Evolutionary conservation across 1,139 yeast species (phyloP), one percentile per base, ranked within the genome.

Genomic region (Yamadazyma buinensis): DNA sequence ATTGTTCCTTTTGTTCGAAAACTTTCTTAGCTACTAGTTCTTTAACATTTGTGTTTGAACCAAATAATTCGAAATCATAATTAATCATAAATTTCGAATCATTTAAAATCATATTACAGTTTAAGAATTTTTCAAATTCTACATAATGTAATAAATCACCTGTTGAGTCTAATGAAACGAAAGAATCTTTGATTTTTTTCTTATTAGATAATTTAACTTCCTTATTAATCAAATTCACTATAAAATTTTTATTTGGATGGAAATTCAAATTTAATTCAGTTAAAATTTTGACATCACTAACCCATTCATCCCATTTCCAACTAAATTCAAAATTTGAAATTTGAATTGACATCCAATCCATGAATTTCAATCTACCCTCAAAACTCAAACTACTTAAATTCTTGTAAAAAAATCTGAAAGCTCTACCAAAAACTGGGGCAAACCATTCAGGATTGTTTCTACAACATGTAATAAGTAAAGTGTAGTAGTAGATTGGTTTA

Each of bases 241-340:
- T 80, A 44, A 92, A 84, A 33, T 74, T 77, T 43, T 76, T 72
- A 47, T 78, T 80, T 12, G 97, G 97, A 54, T 86, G 92, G 48
- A 74, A 75, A 25, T 58, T 55, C 34, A 69, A 45, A 9, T 43
- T 36, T 10, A 47, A 41, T 17, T 17, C 7, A 5, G 5, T 5
- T 35, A 49, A 62, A 32, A 55, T 55, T 21, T 58, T 53, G 0
- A 82, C 71, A 49, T 80, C 84, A 2, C 58, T 59, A 29, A 75
- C 78, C 98, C 98, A 94, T 57, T 90, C 98, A 45, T 78, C 81
- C 99, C 99, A 92, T 54, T 88, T 88, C 99, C 99, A 94, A 29
- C 92, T 85, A 59, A 87, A 94, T 41, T 85, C 90, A 59, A 92
- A 94, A 57, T 92, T 92, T 47, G 95, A 84, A 54, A 94, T 75